Base-by-base conservation (phyloP, 2,329 filamentous ascomycete species). In the Leptosphaerulina australis region DNA sequence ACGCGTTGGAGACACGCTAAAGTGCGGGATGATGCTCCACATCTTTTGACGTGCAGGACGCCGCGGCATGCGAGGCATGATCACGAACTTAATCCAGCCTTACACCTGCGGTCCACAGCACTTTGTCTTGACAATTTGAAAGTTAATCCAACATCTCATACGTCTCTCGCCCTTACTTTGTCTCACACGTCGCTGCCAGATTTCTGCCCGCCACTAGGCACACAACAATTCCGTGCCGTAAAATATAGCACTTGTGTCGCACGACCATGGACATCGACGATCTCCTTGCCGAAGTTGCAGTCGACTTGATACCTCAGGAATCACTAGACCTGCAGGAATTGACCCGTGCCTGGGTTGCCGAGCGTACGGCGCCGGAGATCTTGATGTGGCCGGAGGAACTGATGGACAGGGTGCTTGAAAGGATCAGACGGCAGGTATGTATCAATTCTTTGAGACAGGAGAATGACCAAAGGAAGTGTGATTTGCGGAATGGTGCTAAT, bases 341-440 rank as follows among this genome's bases (percentile, higher is more conserved):
- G 62, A 97, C 93, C 62, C 88, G 93, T 65, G 88, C 87, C 64
- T 99, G 93, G 93, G 84, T 97, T 34, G 90, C 93, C 33, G 95
- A 99, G 74, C 85, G 94, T 62, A 90, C 88, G 48, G 87, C 91
- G 34, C 91, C 93, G 2, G 92, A 97, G 74, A 80, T 99, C n/a
- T 79, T 97, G 29, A 83, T 86, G 75, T 97, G 85, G 75, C 82
- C 87, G 4, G 83, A 85, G 28, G 83, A 83, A 14, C 79, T 97
- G 50, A 89, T 99, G 69, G 88, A 94, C 59, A 85, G 93, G 57
- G 83, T 94, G 64, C 88, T 91, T 75, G 83, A 84, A 53, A 82
- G 73, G 47, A 67, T 76, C 25, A 44, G 67, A 40, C 56, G 53
- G 55, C 74, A 75, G 67, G 72, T 74, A 60, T 44, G 67, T 62